These are phyloP conservation scores for Sisymbrium altissimum DNA, from an alignment of 345 rosid species.

Conservation along the genomic window DNA sequence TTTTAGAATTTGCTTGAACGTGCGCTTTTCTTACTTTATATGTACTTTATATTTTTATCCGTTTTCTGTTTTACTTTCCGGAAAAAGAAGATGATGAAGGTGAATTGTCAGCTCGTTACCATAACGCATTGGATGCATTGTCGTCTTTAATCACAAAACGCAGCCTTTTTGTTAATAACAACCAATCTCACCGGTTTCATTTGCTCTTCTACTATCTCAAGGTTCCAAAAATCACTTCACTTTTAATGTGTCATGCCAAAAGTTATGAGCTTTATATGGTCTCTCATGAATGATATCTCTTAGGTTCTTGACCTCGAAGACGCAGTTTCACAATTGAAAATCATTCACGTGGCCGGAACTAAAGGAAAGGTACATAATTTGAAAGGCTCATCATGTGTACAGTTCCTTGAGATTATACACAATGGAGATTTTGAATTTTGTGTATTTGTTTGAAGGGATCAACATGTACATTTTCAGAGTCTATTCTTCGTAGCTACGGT, in stretches of 20 bases:
- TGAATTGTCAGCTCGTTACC: slow-evolving; percentile 45
- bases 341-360: slow-evolving; percentile 95
- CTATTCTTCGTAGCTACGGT: slow-evolving; percentile 75
- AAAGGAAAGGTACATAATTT: slow-evolving; percentile 73
- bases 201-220: slow-evolving; percentile 73
- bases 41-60: not conserved
- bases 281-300: slow-evolving; percentile 17
- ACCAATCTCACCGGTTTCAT: slow-evolving; percentile 62
- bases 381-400: not conserved
- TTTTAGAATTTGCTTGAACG: not conserved
- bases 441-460: slow-evolving; percentile 57
- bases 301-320: slow-evolving; percentile 76
- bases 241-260: not conserved
- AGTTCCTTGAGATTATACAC: not conserved
- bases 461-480: slow-evolving; percentile 83
- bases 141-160: slow-evolving; percentile 86
- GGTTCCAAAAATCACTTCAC: slow-evolving; percentile 31
- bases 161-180: slow-evolving; percentile 58
- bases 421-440: not conserved
- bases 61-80: slow-evolving; percentile 1
- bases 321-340: slow-evolving; percentile 63
- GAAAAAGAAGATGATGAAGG: slow-evolving; percentile 24
- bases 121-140: slow-evolving; percentile 67
- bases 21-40: not conserved
- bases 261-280: not conserved